phyloP scores from a whole-genome alignment of 306 rosid species.

The Trifolium pratense region DNA sequence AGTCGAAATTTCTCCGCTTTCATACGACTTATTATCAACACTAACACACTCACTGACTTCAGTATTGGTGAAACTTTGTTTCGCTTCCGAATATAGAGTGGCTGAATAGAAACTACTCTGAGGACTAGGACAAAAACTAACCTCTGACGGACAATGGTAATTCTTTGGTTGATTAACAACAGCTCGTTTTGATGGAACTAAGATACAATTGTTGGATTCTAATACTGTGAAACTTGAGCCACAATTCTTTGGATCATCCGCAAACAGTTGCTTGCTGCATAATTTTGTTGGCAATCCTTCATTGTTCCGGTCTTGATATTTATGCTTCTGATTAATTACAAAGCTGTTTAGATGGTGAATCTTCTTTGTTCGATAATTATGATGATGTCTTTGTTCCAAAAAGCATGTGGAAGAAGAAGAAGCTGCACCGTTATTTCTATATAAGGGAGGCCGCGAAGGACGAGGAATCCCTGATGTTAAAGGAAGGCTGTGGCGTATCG shows the following conservation, averaged over 20 bases:
- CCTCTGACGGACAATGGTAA: conserved; percentile 50
- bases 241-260: conserved; percentile 36
- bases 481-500: conserved; percentile 44
- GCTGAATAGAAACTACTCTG: conserved; percentile 74
- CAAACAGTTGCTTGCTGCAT: conserved; percentile 42
- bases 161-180: conserved; percentile 47
- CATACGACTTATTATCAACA: conserved; percentile 69
- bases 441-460: conserved; percentile 58
- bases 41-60: conserved; percentile 84
- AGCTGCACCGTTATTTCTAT: conserved; percentile 56
- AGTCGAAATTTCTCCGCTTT: conserved; percentile 62
- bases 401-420: conserved; percentile 49
- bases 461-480: conserved; percentile 57
- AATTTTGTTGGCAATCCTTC: conserved; percentile 48
- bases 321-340: conserved; percentile 53
- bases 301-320: conserved; percentile 41
- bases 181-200: conserved; percentile 49
- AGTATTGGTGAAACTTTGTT: conserved; percentile 84
- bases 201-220: conserved; percentile 54
- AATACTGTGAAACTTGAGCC: conserved; percentile 44
- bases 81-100: conserved; percentile 85
- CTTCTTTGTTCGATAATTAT: conserved; percentile 50
- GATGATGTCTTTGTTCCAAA: background rate
- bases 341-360: conserved; percentile 48
- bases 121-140: conserved; percentile 73